Evolutionary conservation across 2,329 filamentous ascomycete genomes (phyloP).

Genomic region (Cytospora piceicola): DNA sequence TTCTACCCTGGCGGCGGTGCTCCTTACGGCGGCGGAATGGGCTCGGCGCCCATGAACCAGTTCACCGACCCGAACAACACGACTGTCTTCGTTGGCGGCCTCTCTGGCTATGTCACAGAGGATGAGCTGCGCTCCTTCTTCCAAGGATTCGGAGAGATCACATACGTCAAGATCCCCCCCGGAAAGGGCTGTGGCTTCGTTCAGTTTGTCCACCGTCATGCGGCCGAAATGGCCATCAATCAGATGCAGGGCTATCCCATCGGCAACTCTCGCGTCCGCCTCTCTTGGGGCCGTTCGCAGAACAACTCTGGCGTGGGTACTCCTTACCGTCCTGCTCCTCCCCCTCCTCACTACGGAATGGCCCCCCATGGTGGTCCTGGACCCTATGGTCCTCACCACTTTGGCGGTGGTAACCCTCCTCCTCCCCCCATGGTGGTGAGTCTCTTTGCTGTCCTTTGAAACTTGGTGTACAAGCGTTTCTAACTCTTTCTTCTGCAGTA

Average conservation of each 20-base stretch:
- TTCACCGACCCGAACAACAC: conserved; percentile 99
- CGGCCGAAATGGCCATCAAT: conserved; percentile 99
- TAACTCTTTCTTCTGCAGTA: conserved; percentile 18
- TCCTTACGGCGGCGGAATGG: conserved; percentile 46
- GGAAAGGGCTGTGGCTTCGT: conserved; percentile 99
- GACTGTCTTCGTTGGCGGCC: conserved; percentile 95
- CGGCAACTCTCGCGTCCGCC: conserved; percentile 94
- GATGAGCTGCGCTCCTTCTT: conserved; percentile 99
- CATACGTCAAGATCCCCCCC: conserved; percentile 99
- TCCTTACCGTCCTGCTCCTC: conserved; percentile 91
- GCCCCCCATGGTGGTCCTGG: conserved; percentile 45
- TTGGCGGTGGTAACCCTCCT: conserved; percentile 43
- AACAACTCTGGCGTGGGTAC: conserved; percentile 99
- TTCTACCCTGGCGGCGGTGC: conserved; percentile 39
- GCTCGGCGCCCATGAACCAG: conserved; percentile 76
- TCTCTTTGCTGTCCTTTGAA: conserved; percentile 20
- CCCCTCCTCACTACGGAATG: conserved; percentile 59
- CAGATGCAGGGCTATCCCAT: conserved; percentile 99
- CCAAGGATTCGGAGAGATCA: conserved; percentile 99
- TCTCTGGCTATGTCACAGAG: conserved; percentile 97
- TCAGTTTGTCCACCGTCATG: conserved; percentile 97
- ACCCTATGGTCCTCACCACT: conserved; percentile 52
- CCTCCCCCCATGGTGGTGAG: conserved; percentile 30
- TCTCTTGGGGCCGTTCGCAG: conserved; percentile 97
- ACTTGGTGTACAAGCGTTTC: conserved; percentile 3